Conservation (phyloP, 257 asterid species). For the Penstemon newberryi region DNA sequence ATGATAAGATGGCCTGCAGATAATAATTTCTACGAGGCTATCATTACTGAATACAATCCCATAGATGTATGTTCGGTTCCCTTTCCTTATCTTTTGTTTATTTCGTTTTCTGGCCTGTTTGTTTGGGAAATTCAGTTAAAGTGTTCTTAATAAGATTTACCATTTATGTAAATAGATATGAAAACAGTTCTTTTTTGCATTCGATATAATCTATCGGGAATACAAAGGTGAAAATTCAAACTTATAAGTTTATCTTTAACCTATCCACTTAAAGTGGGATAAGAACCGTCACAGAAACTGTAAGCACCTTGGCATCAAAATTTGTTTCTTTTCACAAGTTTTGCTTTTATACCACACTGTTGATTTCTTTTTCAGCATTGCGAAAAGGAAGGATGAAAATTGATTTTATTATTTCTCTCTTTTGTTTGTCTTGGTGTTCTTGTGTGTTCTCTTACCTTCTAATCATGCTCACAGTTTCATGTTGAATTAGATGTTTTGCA, state of each 20-base stretch:
- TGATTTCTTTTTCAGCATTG: too few relatives aligned
- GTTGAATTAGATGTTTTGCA: neutral
- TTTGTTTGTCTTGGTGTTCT: neutral
- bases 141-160: conserved; percentile 14
- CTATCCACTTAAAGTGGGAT: conserved; percentile 1
- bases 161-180: conserved; percentile 17
- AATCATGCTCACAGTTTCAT: conserved; percentile 5
- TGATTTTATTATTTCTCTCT: neutral
- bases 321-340: neutral
- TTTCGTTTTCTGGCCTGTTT: conserved; percentile 13
- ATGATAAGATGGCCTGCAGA: conserved; percentile 95
- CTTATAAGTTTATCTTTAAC: neutral
- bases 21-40: conserved; percentile 90
- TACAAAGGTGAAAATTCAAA: neutral
- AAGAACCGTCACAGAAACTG: conserved; percentile 7
- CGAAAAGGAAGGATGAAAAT: neutral
- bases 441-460: neutral
- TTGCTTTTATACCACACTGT: too few relatives aligned
- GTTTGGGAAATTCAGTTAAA: conserved; percentile 21
- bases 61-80: conserved; percentile 56
- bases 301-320: neutral
- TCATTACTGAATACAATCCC: conserved; percentile 70
- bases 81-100: conserved; percentile 19
- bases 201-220: conserved; percentile 3
- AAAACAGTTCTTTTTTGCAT: neutral